Evolutionary conservation across 176 grass and related monocot genomes (phyloP), one percentile per base, ranked within the genome.

Genomic region (Hsuehochloa calcarea): DNA sequence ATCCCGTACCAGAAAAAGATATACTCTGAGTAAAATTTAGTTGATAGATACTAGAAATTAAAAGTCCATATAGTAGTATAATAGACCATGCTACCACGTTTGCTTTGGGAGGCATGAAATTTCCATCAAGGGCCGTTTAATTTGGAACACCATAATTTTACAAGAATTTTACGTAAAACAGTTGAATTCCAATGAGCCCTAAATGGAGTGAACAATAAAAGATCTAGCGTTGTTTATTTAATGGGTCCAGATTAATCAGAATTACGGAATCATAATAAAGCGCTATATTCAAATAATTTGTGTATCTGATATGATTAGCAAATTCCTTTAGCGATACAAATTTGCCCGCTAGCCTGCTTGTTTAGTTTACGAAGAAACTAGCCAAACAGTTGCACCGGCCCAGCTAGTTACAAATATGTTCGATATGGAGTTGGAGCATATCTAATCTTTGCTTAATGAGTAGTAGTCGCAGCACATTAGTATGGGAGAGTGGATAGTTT

Each of bases 371-470:
- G 1, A 19, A 52, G 8, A 52, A 52, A 52, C 16, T 52, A 52
- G 17, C 1, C 16, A 54, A 19, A 7, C 17, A 8, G 17, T 54
- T 54, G 17, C 51, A 19, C 17, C 6, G 5, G 51, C 51, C 51
- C 5, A 54, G 1, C 17, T 8, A 19, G 51, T 7, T 54, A 7
- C 20, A 54, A 54, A 54, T 54, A 20, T 1, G 13, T 15, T 49
- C 11, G 22, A 10, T 6, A 59, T 41, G 5, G 62, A 5, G 19
- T 44, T 23, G 34, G 58, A 72, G 65, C 72, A 82, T 37, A 90
- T 75, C 88, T 85, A 82, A 82, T 90, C 78, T 73, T 75, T 56
- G n/a, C 44, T 78, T 66, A 14, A 44, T 44, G 62, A 80, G 29
- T 14, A 35, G 70, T 43, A 49, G 41, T 70, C 43, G 52, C 37